A percentile compares a stretch with the other conserved stretches of the same genome.
Conservation (phyloP, 257 asterid genomes). For the Salvia hispanica region DNA sequence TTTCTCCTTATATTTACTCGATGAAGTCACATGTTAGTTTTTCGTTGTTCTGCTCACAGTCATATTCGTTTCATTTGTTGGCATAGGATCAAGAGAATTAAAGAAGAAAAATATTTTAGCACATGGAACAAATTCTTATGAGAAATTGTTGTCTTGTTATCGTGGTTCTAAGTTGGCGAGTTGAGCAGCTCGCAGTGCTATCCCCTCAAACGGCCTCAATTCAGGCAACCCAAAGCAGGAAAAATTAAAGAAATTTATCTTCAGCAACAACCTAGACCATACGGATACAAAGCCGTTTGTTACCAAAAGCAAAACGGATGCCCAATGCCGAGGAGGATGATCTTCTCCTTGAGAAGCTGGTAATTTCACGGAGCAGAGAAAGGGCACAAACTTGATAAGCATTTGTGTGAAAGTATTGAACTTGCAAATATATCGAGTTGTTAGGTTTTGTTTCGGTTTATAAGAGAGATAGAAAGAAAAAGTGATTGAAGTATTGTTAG, state of each 20-base stretch:
- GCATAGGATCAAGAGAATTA: constrained; percentile 60
- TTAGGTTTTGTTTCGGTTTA: not conserved
- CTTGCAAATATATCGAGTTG: not conserved
- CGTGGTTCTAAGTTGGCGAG: constrained; percentile 31
- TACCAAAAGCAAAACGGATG: constrained; percentile 51
- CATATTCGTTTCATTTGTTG: not conserved
- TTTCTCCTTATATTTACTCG: too few relatives aligned
- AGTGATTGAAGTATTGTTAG: too few relatives aligned
- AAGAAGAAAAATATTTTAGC: constrained; percentile 55
- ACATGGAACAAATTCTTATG: constrained; percentile 41
- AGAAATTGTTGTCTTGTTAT: constrained; percentile 41
- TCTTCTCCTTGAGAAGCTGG: constrained; percentile 43
- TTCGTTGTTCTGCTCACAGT: not conserved
- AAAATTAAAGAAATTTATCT: constrained; percentile 41
- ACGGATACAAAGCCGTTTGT: constrained; percentile 32
- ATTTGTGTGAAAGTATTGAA: constrained; percentile 9
- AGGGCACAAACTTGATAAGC: constrained; percentile 43
- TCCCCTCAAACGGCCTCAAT: constrained; percentile 27
- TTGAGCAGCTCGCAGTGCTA: constrained; percentile 26
- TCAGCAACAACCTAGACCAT: constrained; percentile 38
- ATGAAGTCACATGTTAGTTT: not conserved
- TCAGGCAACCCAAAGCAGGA: constrained; percentile 43
- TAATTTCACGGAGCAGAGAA: constrained; percentile 39
- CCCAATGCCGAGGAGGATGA: constrained; percentile 39
- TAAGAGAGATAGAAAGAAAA: not conserved